Evolutionary conservation across 176 grass and related monocot genomes (phyloP).

Genomic region (Cenchrus fungigraminus): DNA sequence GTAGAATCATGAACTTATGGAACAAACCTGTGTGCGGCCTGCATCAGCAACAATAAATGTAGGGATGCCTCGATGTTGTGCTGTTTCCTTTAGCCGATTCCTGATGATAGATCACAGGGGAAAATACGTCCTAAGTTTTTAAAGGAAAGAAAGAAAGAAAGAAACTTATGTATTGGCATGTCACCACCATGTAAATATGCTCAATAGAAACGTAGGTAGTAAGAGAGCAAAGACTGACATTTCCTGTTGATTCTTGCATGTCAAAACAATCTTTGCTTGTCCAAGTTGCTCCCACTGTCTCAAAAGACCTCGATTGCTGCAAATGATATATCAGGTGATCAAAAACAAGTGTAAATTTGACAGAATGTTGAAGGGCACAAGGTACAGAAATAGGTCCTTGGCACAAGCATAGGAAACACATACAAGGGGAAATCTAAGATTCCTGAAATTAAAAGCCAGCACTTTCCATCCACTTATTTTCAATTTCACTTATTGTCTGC

Average conservation of each 20-base stretch:
- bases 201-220: not conserved
- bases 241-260: conserved; percentile 97
- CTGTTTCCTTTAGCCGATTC: conserved; percentile 86
- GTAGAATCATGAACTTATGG: not conserved
- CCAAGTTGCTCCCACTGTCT: conserved; percentile 95
- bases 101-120: conserved; percentile 33
- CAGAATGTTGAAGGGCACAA: not conserved
- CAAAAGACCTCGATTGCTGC: conserved; percentile 73
- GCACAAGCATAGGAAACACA: not conserved
- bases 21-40: conserved; percentile 82
- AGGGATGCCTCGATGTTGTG: conserved; percentile 76
- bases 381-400: not conserved
- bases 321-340: conserved; percentile 31
- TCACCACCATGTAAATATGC: conserved; percentile 13
- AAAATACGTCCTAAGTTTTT: not conserved
- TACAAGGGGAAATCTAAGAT: not conserved
- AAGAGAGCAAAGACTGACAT: conserved; percentile 60
- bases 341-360: not conserved
- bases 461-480: conserved; percentile 1
- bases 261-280: conserved; percentile 95
- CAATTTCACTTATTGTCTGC: not conserved
- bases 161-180: not conserved
- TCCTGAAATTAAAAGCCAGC: conserved; percentile 2
- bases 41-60: conserved; percentile 96
- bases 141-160: not conserved